Percentiles rank a stretch among this genome's conserved stretches.
phyloP scores from a whole-genome alignment of 2,329 filamentous ascomycete species.

The Sclerotinia glacialis region DNA sequence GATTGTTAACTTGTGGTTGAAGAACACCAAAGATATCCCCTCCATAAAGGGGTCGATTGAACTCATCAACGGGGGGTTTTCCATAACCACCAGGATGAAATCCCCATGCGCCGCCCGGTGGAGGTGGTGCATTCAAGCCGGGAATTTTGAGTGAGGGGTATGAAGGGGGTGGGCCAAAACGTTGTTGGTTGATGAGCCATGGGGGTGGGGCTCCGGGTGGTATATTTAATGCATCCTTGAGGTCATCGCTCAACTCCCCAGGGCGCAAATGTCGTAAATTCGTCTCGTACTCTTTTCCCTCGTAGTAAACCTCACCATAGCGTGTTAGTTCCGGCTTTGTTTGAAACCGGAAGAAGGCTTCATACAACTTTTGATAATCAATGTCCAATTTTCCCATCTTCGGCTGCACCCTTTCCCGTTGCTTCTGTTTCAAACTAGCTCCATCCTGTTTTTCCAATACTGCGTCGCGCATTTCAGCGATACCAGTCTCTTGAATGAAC shows the following conservation, averaged over 20 bases:
- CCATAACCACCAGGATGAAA: constrained; percentile 95
- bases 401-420: constrained; percentile 86
- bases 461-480: constrained; percentile 96
- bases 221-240: constrained; percentile 92
- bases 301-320: constrained; percentile 99
- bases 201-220: constrained; percentile 88
- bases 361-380: constrained; percentile 96
- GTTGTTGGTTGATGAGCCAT: constrained; percentile 96
- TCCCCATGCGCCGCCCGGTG: constrained; percentile 86
- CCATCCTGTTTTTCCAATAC: constrained; percentile 94
- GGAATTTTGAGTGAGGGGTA: constrained; percentile 95
- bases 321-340: constrained; percentile 91
- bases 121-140: constrained; percentile 89
- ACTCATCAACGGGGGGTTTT: constrained; percentile 91
- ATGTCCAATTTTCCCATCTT: constrained; percentile 98
- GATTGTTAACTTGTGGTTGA: constrained; percentile 57
- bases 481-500: constrained; percentile 96
- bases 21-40: constrained; percentile 89
- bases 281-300: constrained; percentile 97
- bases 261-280: constrained; percentile 87
- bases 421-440: constrained; percentile 88
- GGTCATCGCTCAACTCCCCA: constrained; percentile 82
- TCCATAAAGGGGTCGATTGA: constrained; percentile 85
- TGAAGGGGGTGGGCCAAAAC: constrained; percentile 86
- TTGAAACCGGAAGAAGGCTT: constrained; percentile 97